Evolutionary conservation across 202 grass and related monocot species (phyloP), one percentile per base, ranked within the genome.

Genomic region (Cymbopogon flexuosus): DNA sequence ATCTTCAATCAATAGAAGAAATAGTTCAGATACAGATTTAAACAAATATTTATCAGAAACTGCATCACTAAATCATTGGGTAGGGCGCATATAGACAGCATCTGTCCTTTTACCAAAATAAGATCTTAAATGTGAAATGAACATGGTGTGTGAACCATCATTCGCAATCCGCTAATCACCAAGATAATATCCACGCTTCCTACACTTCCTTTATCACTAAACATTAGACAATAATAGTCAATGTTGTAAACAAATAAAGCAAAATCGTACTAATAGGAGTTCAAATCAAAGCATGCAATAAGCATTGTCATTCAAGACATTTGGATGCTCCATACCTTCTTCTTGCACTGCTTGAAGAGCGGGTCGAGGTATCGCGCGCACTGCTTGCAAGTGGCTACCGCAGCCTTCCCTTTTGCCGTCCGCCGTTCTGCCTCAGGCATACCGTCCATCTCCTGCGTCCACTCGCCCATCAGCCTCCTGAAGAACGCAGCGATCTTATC

Each of bases 401-500:
- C 73, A 11, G 83, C 84, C 85, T 96, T 96, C 31, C 90, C 93
- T 72, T 83, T 93, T 15, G 90, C 88, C 18, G 83, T 90, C 59
- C 85, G 84, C 56, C 87, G 83, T 81, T 92, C 93, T 3, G 68
- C 33, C 73, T 93, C 93, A 2, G 88, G 85, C 90, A 87, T 92
- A 69, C 84, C 88, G 33, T 96, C 83, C 56, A 96, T 6, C 41
- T 92, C 93, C 57, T 85, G 83, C 49, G 67, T 68, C 90, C 93
- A 92, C 79, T 92, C 88, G 39, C 65, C 37, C 73, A 96, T 66
- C 58, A 92, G 71, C 83, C 85, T 80, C 76, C 65, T 85, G 75
- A 96, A 96, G 70, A 92, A 92, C 41, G 89, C 85, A 19, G 72
- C 33, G 68, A 92, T 96, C 80, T 90, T 92, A 10, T 90, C 90